phyloP scores from a whole-genome alignment of 2,329 filamentous ascomycete genomes.

The Atkinsonella hypoxylon region DNA sequence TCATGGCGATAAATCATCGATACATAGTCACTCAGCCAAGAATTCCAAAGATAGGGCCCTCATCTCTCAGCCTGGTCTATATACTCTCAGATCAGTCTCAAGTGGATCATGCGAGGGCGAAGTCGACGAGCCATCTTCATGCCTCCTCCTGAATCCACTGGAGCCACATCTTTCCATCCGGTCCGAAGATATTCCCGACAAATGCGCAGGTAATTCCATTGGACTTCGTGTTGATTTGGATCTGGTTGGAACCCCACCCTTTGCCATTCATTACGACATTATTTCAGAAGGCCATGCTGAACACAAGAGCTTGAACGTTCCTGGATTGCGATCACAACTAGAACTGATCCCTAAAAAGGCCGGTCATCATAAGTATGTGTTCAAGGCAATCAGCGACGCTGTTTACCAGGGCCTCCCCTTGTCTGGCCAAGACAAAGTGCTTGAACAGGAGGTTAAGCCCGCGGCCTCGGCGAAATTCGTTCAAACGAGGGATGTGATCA shows the following conservation, averaged over 20 bases:
- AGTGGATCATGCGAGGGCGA: constrained; percentile 79
- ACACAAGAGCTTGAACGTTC: constrained; percentile 43
- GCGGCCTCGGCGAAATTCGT: constrained; percentile 70
- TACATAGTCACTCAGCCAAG: constrained; percentile 49
- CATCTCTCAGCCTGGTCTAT: constrained; percentile 71
- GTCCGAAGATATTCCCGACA: constrained; percentile 78
- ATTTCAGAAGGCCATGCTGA: constrained; percentile 47
- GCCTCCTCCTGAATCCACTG: constrained; percentile 79
- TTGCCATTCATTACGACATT: constrained; percentile 68
- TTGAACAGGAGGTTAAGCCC: constrained; percentile 89
- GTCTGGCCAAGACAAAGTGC: constrained; percentile 44
- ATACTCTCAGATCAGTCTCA: constrained; percentile 68
- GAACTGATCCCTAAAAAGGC: constrained; percentile 72
- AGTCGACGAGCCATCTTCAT: constrained; percentile 87
- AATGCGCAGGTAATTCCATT: constrained; percentile 88
- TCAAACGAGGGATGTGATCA: constrained; percentile 39
- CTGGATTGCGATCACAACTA: constrained; percentile 70
- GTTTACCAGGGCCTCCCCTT: constrained; percentile 63
- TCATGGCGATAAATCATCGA: constrained; percentile 46
- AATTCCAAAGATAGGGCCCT: constrained; percentile 49
- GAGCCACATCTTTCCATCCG: constrained; percentile 67
- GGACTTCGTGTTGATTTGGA: constrained; percentile 82
- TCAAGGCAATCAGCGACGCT: constrained; percentile 67
- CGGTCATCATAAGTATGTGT: constrained; percentile 78
- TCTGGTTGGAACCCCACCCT: constrained; percentile 84